A percentile compares a stretch with the other conserved stretches of the same genome.
These are phyloP conservation scores for Chara braunii DNA, from an alignment of 139 green algal species.

Conservation along the genomic window DNA sequence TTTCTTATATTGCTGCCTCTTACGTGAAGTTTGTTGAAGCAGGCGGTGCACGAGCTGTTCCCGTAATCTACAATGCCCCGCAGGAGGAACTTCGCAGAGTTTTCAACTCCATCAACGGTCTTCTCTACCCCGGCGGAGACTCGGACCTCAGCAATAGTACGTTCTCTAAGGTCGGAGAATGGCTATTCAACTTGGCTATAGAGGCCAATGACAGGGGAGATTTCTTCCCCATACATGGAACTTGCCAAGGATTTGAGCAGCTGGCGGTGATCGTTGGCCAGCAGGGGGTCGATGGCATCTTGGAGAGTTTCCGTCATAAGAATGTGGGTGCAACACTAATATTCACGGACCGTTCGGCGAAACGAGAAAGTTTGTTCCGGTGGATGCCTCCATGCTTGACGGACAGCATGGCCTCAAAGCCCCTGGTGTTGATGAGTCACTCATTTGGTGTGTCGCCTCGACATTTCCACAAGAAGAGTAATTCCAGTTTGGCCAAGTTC, in stretches of 20 bases:
- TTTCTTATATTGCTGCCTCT: conserved; percentile 37
- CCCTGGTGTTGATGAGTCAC: no score
- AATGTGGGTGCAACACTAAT: no score
- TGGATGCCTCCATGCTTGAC: no score
- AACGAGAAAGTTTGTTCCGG: no score
- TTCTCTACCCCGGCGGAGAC: conserved; percentile 26
- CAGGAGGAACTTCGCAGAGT: conserved; percentile 10
- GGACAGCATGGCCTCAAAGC: no score
- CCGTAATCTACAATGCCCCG: conserved; percentile 30
- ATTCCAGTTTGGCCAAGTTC: no score
- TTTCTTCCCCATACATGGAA: conserved; percentile 44
- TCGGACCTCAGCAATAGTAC: conserved; percentile 9
- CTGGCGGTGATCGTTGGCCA: conserved; percentile 27
- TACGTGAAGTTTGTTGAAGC: conserved; percentile 41
- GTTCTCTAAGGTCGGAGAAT: conserved; percentile 21
- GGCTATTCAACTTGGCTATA: conserved; percentile 31
- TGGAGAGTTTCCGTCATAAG: background rate
- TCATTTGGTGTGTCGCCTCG: no score
- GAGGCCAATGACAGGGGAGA: conserved; percentile 29
- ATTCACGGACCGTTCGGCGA: no score
- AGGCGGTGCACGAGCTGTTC: conserved; percentile 21
- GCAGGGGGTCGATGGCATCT: background rate
- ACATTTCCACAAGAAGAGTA: no score
- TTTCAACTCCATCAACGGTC: conserved; percentile 34
- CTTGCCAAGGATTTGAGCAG: conserved; percentile 45